Conservation (phyloP, 2,329 filamentous ascomycete genomes). For the Cercospora sp. region DNA sequence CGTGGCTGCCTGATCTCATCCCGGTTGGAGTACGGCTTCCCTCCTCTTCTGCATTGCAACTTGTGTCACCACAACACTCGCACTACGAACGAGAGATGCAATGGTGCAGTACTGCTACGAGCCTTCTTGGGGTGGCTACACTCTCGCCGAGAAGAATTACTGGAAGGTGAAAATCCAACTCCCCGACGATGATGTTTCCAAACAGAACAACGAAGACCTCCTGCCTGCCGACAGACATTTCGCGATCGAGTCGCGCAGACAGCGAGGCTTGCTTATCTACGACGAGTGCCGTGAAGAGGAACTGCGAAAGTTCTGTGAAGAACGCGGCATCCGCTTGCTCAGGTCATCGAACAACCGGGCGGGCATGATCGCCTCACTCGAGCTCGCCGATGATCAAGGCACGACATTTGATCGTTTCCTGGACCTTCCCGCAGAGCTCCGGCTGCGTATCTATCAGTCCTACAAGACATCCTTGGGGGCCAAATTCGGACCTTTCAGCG, state of each 20-base stretch:
- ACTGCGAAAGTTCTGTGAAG: background rate
- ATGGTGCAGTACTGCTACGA: background rate
- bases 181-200: background rate
- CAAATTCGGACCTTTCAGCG: background rate
- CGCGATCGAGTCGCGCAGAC: background rate
- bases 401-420: constrained; percentile 1
- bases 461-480: background rate
- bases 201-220: background rate
- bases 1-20: background rate
- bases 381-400: background rate
- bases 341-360: background rate
- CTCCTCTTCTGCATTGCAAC: background rate
- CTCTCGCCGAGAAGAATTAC: constrained; percentile 4
- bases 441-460: background rate
- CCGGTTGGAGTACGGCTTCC: background rate
- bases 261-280: constrained; percentile 8
- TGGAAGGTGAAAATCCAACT: background rate
- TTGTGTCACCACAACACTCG: background rate
- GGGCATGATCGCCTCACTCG: background rate
- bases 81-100: background rate
- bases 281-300: background rate
- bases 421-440: background rate
- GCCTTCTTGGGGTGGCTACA: background rate
- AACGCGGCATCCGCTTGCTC: background rate
- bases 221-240: background rate